These are phyloP conservation scores for Blastobotrys niveus DNA, from an alignment of 1,139 yeast genomes.

Conservation along the genomic window DNA sequence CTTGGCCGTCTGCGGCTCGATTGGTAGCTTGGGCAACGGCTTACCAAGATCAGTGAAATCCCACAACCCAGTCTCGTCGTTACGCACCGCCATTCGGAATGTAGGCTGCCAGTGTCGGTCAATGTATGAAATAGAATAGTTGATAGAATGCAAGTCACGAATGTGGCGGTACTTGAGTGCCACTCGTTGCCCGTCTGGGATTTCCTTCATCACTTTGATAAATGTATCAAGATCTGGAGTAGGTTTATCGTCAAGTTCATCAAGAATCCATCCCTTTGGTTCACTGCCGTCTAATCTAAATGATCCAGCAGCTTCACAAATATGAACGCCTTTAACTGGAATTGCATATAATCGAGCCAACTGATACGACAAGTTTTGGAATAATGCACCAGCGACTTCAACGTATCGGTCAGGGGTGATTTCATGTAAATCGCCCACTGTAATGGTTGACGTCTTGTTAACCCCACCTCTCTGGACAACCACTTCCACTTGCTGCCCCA, in stretches of 20 bases:
- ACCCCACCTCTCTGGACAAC: slow-evolving; percentile 72
- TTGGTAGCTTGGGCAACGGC: slow-evolving; percentile 37
- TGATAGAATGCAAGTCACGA: slow-evolving; percentile 68
- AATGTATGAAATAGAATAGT: slow-evolving; percentile 55
- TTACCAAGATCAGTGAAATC: slow-evolving; percentile 54
- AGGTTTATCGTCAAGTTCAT: slow-evolving; percentile 67
- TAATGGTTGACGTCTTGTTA: slow-evolving; percentile 46
- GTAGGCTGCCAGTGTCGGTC: slow-evolving; percentile 83
- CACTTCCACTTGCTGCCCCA: slow-evolving; percentile 55
- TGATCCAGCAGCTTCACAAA: slow-evolving; percentile 74
- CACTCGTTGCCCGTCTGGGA: slow-evolving; percentile 73
- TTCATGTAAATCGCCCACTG: slow-evolving; percentile 68
- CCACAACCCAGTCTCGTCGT: slow-evolving; percentile 84
- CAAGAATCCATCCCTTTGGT: slow-evolving; percentile 64
- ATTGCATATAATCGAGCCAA: slow-evolving; percentile 79
- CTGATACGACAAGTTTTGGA: slow-evolving; percentile 81
- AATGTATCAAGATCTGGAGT: slow-evolving; percentile 70
- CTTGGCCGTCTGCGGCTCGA: slow-evolving; percentile 58
- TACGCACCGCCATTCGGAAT: slow-evolving; percentile 67
- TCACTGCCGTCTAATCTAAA: slow-evolving; percentile 51
- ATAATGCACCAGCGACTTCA: slow-evolving; percentile 80
- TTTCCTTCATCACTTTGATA: slow-evolving; percentile 66
- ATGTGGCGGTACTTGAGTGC: slow-evolving; percentile 71
- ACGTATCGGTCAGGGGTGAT: slow-evolving; percentile 80
- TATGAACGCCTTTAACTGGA: slow-evolving; percentile 78